Percentiles rank a stretch among this genome's conserved stretches.
Evolutionary conservation across 2,329 filamentous ascomycete genomes (phyloP).

Genomic region (Akanthomyces lecanii): DNA sequence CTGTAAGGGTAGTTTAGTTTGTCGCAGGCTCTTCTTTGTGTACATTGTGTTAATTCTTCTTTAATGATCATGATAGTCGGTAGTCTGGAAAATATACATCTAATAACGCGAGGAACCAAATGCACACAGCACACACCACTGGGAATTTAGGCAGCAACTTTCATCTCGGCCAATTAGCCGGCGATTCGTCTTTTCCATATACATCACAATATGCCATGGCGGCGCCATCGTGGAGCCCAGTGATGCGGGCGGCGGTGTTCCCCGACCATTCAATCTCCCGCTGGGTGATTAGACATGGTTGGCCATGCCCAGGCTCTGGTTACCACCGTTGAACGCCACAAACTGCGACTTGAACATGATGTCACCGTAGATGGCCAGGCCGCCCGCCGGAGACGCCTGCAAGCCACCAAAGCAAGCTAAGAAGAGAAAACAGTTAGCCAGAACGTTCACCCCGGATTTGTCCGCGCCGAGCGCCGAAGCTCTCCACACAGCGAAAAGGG

Average conservation of each 20-base stretch:
- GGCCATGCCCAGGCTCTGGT: constrained; percentile 51
- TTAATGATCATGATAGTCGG: neutral
- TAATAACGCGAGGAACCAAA: neutral
- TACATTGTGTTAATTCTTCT: neutral
- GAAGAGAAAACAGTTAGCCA: neutral
- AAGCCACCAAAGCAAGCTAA: constrained; percentile 64
- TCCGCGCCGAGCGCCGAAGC: constrained; percentile 5
- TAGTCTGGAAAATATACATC: neutral
- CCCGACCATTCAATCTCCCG: constrained; percentile 5
- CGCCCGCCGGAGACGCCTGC: constrained; percentile 50
- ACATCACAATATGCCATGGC: neutral
- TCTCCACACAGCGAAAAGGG: neutral
- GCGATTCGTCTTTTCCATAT: neutral
- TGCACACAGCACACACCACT: neutral
- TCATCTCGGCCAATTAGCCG: neutral
- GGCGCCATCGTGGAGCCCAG: neutral
- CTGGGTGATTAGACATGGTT: constrained; percentile 20
- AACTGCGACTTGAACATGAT: constrained; percentile 60
- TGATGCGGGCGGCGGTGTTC: neutral
- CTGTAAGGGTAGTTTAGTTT: neutral
- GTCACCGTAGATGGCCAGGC: constrained; percentile 59
- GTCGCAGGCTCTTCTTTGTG: neutral
- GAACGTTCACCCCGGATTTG: neutral
- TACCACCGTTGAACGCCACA: constrained; percentile 53
- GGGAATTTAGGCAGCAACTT: neutral